These are phyloP conservation scores for Fallopia convolvulus DNA, from an alignment of 148 eudicot genomes.

Conservation along the genomic window DNA sequence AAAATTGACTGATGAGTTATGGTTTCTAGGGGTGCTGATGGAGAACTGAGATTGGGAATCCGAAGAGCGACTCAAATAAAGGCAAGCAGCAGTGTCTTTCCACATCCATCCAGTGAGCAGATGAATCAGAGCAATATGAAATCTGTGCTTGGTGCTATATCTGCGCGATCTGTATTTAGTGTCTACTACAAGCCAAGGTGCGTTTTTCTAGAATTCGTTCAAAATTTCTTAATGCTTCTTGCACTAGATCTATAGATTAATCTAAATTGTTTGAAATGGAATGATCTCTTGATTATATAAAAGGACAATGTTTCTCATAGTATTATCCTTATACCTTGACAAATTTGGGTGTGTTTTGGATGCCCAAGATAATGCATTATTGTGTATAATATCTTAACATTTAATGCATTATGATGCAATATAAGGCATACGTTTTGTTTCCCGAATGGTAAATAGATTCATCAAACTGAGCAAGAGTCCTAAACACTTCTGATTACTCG, in stretches of 20 bases:
- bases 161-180: conserved; percentile 39
- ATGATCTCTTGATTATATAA: neutral
- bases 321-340: too few species aligned
- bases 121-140: conserved; percentile 29
- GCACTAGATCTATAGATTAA: too few species aligned
- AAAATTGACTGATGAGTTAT: neutral
- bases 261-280: too few species aligned
- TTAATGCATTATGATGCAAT: too few species aligned
- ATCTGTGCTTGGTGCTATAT: conserved; percentile 51
- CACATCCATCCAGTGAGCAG: conserved; percentile 33
- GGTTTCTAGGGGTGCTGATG: conserved; percentile 66
- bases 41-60: conserved; percentile 81
- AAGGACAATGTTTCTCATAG: neutral
- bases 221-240: neutral
- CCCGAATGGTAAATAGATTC: too few species aligned
- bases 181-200: conserved; percentile 93
- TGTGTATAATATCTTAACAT: too few species aligned
- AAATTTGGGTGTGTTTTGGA: too few species aligned
- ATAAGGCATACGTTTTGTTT: too few species aligned
- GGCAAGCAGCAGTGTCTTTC: conserved; percentile 28
- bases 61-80: conserved; percentile 74
- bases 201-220: neutral
- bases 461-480: too few species aligned
- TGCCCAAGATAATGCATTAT: too few species aligned
- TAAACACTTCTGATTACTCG: too few species aligned